These are phyloP conservation scores for Euphorbia celastroides DNA, from an alignment of 441 rosid species.

Conservation along the genomic window DNA sequence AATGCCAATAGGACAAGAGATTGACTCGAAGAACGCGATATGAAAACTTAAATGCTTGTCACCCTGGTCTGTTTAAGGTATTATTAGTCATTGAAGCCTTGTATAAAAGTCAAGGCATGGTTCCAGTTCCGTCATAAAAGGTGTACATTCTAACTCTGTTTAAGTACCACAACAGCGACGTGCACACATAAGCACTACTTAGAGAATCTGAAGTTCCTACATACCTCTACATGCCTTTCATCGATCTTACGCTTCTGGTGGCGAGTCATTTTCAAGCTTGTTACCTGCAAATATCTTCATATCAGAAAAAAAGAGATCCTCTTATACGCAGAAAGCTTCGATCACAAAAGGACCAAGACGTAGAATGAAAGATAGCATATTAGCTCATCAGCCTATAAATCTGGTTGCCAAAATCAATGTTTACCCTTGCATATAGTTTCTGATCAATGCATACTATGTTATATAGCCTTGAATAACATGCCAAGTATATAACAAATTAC, in stretches of 20 bases:
- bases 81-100: neutral
- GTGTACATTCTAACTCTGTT: neutral
- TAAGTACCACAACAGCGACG: neutral
- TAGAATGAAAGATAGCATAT: neutral
- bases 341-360: neutral
- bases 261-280: constrained; percentile 97
- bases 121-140: too few species aligned
- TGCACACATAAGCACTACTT: neutral
- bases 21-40: neutral
- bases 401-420: neutral
- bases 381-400: neutral
- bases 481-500: constrained; percentile 26
- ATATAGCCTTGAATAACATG: neutral
- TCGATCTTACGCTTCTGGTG: constrained; percentile 99
- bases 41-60: neutral
- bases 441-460: too few species aligned
- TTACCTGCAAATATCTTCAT: constrained; percentile 43
- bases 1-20: neutral
- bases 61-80: neutral
- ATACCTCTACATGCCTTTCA: constrained; percentile 95
- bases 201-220: neutral
- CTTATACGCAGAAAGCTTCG: neutral
- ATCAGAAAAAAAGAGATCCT: neutral
- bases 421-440: neutral
- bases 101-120: neutral